Evolutionary conservation across 352 stramenopile species (phyloP), one percentile per base, ranked within the genome.

Genomic region (Pythium utonaiense): DNA sequence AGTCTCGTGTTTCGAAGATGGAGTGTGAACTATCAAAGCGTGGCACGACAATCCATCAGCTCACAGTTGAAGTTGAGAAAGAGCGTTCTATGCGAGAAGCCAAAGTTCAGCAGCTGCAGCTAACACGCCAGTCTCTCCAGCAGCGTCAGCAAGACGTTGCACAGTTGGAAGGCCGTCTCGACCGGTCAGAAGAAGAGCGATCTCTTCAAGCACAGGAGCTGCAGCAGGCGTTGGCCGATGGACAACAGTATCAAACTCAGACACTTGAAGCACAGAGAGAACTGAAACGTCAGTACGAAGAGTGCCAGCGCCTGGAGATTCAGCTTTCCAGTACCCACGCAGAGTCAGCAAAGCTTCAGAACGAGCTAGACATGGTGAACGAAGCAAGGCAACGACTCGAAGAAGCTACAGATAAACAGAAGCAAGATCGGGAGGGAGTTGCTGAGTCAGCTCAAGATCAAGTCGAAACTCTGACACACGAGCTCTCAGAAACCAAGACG

Each of bases 401-500:
- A 40, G 7, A 50, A 19, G 10, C 34, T 10, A 4, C 3, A 24
- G 27, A 22, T n/a, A 5, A 13, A 30, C 19, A 27, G 30, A 25
- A 50, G 16, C 21, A 44, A 67, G 38, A 34, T 67, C 12, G 60
- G 71, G n/a, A 62, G 12, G 40, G 36, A 12, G 21, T 25, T 51
- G 33, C n/a, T 9, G 27, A 17, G 51, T 69, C 38, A 19, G 49
- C 48, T 6, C n/a, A 14, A 38, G 14, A 41, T 16, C 22, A 48
- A 60, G 16, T 33, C n/a, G 38, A 50, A 5, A 53, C 1, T 6
- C 36, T 86, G 3, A 66, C 22, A 2, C 58, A 83, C 25, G 75
- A 89, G 25, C 36, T 89, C n/a, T 52, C 59, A 2, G 73, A 83
- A 21, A 66, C 70, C 1, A 83, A 89, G 54, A 83, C 80, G 16